A percentile compares a stretch with the other conserved stretches of the same genome.
phyloP scores from a whole-genome alignment of 805 yeast genomes.

The Saccharomycopsis malanga region DNA sequence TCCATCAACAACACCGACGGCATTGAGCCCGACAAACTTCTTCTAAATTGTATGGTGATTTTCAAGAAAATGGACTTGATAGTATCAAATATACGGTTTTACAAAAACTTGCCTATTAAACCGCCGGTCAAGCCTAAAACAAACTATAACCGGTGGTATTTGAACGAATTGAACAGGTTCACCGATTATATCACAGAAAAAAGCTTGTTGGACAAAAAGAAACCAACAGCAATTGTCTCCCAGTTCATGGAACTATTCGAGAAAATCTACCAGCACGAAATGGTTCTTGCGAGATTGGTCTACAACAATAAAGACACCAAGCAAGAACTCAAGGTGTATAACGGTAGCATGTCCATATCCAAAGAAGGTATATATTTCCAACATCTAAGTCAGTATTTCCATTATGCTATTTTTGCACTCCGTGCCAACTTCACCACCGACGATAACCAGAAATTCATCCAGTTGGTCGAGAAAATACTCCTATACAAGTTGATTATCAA shows the following conservation, averaged over 20 bases:
- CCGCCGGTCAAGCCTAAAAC: not conserved
- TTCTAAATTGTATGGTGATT: not conserved
- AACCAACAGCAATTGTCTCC: not conserved
- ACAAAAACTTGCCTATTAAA: not conserved
- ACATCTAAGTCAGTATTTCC: conserved; percentile 1
- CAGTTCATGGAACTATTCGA: not conserved
- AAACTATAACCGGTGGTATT: not conserved
- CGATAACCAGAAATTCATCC: not conserved
- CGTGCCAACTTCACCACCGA: conserved; percentile 1
- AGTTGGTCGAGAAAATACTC: not conserved
- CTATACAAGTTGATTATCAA: conserved; percentile 3
- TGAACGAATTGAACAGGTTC: conserved; percentile 1
- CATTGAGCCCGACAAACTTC: not conserved
- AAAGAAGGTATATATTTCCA: not conserved
- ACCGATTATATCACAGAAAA: not conserved
- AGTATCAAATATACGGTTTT: not conserved
- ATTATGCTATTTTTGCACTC: not conserved
- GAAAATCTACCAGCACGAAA: not conserved
- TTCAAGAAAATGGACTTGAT: conserved; percentile 4
- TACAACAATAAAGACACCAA: not conserved
- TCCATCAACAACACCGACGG: not conserved
- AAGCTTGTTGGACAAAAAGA: not conserved
- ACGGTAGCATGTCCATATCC: not conserved
- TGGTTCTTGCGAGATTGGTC: not conserved
- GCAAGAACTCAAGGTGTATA: not conserved